Evolutionary conservation across 2,329 filamentous ascomycete genomes (phyloP).

Genomic region (Nigrograna mackinnonii): DNA sequence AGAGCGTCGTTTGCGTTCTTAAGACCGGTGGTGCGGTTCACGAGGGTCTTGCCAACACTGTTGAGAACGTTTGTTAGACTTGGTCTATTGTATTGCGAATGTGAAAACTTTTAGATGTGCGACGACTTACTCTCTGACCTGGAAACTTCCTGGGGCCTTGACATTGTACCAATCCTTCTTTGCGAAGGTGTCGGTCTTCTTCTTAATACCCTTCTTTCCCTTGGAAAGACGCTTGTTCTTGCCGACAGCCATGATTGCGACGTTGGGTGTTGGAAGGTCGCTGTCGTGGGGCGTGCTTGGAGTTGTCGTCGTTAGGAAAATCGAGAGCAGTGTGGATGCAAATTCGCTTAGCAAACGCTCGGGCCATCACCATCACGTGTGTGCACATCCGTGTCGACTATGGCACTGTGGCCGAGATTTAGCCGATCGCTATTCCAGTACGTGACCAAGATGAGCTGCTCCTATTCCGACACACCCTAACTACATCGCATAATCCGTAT

Average conservation of each 20-base stretch:
- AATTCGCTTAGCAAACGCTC: slow-evolving; percentile 9
- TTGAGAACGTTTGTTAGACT: slow-evolving; percentile 31
- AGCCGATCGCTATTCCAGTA: background rate
- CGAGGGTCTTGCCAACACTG: slow-evolving; percentile 99
- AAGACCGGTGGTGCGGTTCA: slow-evolving; percentile 98
- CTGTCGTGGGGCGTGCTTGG: slow-evolving; percentile 22
- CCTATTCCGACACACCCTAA: background rate
- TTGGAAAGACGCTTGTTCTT: slow-evolving; percentile 99
- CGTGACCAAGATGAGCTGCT: background rate
- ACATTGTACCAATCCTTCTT: slow-evolving; percentile 99
- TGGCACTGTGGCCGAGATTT: background rate
- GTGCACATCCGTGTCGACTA: background rate
- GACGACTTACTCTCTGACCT: slow-evolving; percentile 85
- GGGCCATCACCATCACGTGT: slow-evolving; percentile 7
- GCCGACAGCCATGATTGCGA: slow-evolving; percentile 81
- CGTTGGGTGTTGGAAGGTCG: slow-evolving; percentile 41
- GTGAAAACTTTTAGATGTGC: slow-evolving; percentile 7
- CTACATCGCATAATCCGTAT: background rate
- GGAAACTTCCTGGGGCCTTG: slow-evolving; percentile 97
- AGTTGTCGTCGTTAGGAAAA: slow-evolving; percentile 42
- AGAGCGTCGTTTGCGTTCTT: slow-evolving; percentile 99
- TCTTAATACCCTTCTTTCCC: slow-evolving; percentile 99
- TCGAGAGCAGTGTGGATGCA: slow-evolving; percentile 8
- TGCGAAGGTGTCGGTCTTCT: slow-evolving; percentile 98
- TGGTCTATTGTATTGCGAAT: slow-evolving; percentile 19